These are phyloP conservation scores for Cladosporium austrohemisphaericum DNA, from an alignment of 2,329 filamentous ascomycete genomes.

Conservation along the genomic window DNA sequence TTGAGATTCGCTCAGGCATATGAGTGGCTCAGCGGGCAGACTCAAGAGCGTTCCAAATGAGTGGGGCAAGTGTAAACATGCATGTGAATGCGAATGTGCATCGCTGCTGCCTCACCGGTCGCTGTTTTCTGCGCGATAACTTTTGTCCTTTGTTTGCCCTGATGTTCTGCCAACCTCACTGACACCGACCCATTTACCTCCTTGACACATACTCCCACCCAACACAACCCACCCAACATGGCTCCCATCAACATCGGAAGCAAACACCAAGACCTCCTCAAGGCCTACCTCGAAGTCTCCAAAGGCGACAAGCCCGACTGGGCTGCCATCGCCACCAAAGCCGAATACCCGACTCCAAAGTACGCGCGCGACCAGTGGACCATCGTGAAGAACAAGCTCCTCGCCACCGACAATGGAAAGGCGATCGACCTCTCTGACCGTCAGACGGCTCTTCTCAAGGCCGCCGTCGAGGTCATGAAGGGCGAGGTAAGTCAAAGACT, in stretches of 20 bases:
- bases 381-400: constrained; percentile 14
- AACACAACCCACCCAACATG: constrained; percentile 17
- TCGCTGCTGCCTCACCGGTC: no score
- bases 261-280: constrained; percentile 14
- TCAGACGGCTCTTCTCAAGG: constrained; percentile 22
- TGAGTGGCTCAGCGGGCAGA: no score
- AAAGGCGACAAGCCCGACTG: constrained; percentile 3
- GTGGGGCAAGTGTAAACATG: no score
- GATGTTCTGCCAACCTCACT: no score
- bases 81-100: no score
- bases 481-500: constrained; percentile 12
- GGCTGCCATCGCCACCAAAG: constrained; percentile 11
- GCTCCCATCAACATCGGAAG: background rate
- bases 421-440: constrained; percentile 20
- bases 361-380: constrained; percentile 15
- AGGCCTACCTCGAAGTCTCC: constrained; percentile 4
- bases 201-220: no score
- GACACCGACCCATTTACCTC: no score
- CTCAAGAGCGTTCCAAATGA: no score
- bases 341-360: constrained; percentile 14
- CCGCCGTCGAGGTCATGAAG: constrained; percentile 21
- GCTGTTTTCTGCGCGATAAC: no score
- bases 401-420: constrained; percentile 3
- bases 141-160: no score
- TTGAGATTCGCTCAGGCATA: no score